A percentile compares a stretch with the other conserved stretches of the same genome.
These are phyloP conservation scores for Dothistroma septosporum DNA, from an alignment of 2,329 filamentous ascomycete species.

Conservation along the genomic window DNA sequence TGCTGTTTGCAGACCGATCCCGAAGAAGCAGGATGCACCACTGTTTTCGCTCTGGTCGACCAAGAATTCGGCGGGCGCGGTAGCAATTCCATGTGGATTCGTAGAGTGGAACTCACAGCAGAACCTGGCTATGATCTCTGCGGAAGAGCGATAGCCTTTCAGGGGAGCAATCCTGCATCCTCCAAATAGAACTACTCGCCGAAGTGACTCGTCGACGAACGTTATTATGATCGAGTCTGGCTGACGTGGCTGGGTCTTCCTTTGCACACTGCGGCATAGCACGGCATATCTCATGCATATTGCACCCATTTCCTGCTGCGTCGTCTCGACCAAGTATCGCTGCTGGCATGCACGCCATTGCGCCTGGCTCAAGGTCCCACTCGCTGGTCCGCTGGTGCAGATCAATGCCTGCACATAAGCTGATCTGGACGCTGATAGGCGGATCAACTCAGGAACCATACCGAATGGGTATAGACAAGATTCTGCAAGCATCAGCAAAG, in stretches of 20 bases:
- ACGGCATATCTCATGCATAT: not conserved
- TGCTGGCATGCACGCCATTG: no score
- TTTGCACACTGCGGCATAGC: not conserved
- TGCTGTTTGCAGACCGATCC: not conserved
- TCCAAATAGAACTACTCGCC: not conserved
- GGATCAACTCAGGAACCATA: not conserved
- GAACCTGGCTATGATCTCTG: not conserved
- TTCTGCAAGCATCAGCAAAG: not conserved
- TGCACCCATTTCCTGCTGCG: not conserved
- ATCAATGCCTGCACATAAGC: not conserved
- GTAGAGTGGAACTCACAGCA: not conserved
- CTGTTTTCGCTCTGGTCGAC: not conserved
- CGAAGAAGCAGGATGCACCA: not conserved
- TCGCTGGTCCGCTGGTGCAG: not conserved
- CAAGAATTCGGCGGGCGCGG: no score
- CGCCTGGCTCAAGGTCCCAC: no score
- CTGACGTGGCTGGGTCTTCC: not conserved
- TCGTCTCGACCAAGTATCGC: not conserved
- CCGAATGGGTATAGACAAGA: not conserved
- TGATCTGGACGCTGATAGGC: not conserved
- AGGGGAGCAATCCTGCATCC: not conserved
- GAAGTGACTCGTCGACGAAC: not conserved
- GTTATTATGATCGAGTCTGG: not conserved
- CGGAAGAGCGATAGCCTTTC: not conserved
- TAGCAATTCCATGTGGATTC: not conserved